Conservation (phyloP, 176 grass and related monocot species). For the Hordeum marinum region DNA sequence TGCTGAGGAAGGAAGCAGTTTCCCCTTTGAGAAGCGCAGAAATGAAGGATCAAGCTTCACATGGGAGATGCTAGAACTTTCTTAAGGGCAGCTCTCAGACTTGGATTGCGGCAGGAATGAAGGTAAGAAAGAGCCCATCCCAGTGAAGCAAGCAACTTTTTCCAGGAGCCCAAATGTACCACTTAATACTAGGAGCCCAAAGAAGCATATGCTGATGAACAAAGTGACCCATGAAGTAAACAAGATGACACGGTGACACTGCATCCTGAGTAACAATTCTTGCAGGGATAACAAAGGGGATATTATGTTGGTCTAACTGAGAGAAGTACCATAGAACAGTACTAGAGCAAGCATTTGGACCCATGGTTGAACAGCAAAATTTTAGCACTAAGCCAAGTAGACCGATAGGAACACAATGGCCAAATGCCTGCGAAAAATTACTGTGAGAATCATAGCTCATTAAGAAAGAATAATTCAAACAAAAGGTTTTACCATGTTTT, state of each 20-base stretch:
- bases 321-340: neutral
- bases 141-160: neutral
- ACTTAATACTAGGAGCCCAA: neutral
- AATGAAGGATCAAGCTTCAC: neutral
- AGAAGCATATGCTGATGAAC: neutral
- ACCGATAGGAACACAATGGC: slow-evolving; percentile 28
- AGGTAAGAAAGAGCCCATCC: neutral
- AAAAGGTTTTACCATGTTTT: slow-evolving; percentile 31
- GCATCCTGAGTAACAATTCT: neutral
- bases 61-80: neutral
- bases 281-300: neutral
- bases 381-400: slow-evolving; percentile 30
- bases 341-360: neutral
- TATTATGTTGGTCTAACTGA: neutral
- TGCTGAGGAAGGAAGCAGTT: neutral
- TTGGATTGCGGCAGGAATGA: neutral
- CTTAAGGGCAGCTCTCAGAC: neutral
- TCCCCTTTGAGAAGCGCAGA: neutral
- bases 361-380: slow-evolving; percentile 22
- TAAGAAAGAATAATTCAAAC: slow-evolving; percentile 3
- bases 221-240: slow-evolving; percentile 7
- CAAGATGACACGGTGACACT: neutral
- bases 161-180: slow-evolving; percentile 3
- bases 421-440: slow-evolving; percentile 45
- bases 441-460: slow-evolving; percentile 18